Base-by-base conservation (phyloP, 2,329 filamentous ascomycete genomes). In the Scytalidium lignicola region DNA sequence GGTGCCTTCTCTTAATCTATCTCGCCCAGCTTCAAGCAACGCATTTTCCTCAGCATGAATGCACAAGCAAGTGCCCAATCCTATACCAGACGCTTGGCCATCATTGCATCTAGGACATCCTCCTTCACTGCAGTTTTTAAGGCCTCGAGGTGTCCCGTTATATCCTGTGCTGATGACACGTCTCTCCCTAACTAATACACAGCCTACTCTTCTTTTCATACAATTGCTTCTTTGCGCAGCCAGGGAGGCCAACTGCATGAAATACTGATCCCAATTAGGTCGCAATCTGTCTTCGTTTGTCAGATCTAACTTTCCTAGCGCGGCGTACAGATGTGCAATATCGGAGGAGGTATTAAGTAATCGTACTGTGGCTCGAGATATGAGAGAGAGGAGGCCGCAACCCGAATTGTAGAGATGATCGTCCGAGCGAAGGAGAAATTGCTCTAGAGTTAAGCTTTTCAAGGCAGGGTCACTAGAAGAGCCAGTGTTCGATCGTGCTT, bases 31-130 rank as follows among this genome's bases (percentile, higher is more conserved):
- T 73, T 99, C 93, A 9, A 99, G 76, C 50, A 99, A 76, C 1
- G 93, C 93, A 66, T 99, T 99, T 71, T 99, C 93, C 72, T 99
- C 93, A 1, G 93, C 93, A 67, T 99, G 93, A n/a, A 99, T 81
- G 67, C 93, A 99, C 44, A 97, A 77, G 63, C 93, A 99, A 5
- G 92, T 96, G 3, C 85, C 83, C 18, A 99, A 76, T 1, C 80
- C 83, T 42, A 84, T 77, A 20, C 93, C 93, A 41, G 75, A 76
- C 23, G 78, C 78, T 49, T 81, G 77, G 5, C 82, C 86, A 46
- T 79, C 78, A 67, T 99, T 97, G 70, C 93, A 99, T 44, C 93
- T 79, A 10, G 75, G 72, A 75, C 93, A 99, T 44, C 93, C 93
- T 57, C 93, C 93, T 62, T 95, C 88, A 58, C 86, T 88, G 71